These are phyloP conservation scores for Aspergillus jensenii DNA, from an alignment of 2,329 filamentous ascomycete genomes.

Conservation along the genomic window DNA sequence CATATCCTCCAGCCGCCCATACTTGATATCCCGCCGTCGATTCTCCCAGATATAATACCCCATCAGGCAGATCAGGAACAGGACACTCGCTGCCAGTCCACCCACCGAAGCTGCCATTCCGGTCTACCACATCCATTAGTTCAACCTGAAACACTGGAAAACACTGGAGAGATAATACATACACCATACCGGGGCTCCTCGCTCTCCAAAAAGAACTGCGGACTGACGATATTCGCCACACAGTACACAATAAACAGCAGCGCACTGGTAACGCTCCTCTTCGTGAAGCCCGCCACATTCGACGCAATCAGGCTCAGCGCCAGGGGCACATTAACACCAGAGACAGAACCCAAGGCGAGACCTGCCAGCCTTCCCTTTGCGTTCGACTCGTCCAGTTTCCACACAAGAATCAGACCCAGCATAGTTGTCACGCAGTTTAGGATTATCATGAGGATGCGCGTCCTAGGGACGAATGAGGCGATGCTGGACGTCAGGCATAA, in stretches of 20 bases:
- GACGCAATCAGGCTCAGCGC: slow-evolving; percentile 35
- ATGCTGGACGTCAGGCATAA: slow-evolving; percentile 29
- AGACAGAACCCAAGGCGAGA: slow-evolving; percentile 31
- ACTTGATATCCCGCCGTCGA: slow-evolving; percentile 26
- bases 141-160: slow-evolving; percentile 2
- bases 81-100: slow-evolving; percentile 29
- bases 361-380: slow-evolving; percentile 30
- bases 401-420: slow-evolving; percentile 35
- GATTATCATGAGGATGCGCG: slow-evolving; percentile 35
- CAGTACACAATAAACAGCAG: slow-evolving; percentile 50
- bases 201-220: slow-evolving; percentile 32
- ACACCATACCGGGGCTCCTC: slow-evolving; percentile 31
- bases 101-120: slow-evolving; percentile 34
- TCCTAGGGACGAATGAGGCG: slow-evolving; percentile 28
- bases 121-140: slow-evolving; percentile 21
- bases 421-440: slow-evolving; percentile 28
- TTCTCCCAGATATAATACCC: slow-evolving; percentile 34
- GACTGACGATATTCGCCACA: slow-evolving; percentile 34
- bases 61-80: slow-evolving; percentile 30
- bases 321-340: slow-evolving; percentile 36
- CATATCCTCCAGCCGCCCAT: slow-evolving; percentile 23
- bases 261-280: slow-evolving; percentile 39
- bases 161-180: slow-evolving; percentile 12
- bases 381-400: slow-evolving; percentile 25
- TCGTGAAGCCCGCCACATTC: slow-evolving; percentile 39